Conservation (phyloP, 2,329 filamentous ascomycete species). For the Microsporum canis region DNA sequence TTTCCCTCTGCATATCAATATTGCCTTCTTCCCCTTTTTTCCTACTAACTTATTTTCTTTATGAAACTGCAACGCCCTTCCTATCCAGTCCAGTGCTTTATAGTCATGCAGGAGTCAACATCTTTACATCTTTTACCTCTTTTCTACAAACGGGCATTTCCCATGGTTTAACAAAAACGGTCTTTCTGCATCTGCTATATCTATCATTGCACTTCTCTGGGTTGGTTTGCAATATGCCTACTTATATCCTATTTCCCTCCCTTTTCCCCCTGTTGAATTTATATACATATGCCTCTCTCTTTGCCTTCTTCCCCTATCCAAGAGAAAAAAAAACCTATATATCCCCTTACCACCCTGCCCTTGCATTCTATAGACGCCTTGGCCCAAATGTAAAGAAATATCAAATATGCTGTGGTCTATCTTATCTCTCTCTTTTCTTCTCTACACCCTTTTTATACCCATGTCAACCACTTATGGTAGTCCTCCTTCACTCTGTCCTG, state of each 20-base stretch:
- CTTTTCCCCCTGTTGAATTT: neutral
- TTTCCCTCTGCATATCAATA: neutral
- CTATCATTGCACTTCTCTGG: neutral
- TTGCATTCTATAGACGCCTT: constrained; percentile 6
- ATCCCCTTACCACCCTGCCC: neutral
- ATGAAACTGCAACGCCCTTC: neutral
- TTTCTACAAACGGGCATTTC: neutral
- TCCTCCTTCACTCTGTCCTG: neutral
- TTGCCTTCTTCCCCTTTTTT: neutral
- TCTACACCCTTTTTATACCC: neutral
- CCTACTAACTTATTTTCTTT: neutral
- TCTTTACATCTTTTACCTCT: neutral
- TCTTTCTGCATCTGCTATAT: neutral
- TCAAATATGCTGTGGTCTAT: neutral
- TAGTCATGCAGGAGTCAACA: constrained; percentile 2
- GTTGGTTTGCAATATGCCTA: neutral
- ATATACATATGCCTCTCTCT: neutral
- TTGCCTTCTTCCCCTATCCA: neutral
- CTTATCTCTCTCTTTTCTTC: neutral
- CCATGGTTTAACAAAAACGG: neutral
- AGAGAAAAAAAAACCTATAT: neutral
- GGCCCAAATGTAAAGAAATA: neutral
- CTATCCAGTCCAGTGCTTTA: constrained; percentile 1
- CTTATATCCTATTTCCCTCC: neutral
- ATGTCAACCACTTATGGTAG: neutral